Evolutionary conservation across 2,329 filamentous ascomycete genomes (phyloP).

Genomic region (Sclerotinia glacialis): DNA sequence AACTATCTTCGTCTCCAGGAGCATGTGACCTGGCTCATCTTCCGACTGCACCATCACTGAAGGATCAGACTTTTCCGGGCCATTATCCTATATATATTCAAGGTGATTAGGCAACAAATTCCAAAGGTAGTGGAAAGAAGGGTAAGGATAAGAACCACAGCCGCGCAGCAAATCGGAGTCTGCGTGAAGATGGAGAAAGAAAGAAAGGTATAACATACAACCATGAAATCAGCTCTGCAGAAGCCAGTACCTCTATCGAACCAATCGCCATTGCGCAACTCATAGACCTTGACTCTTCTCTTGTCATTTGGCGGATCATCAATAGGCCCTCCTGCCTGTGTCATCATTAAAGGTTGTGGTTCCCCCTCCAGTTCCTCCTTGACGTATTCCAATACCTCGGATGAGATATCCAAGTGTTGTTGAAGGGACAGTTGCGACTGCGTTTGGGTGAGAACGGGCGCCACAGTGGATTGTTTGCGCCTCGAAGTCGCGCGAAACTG

Average conservation of each 20-base stretch:
- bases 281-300: constrained; percentile 95
- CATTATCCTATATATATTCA: constrained; percentile 47
- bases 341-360: constrained; percentile 65
- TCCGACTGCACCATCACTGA: constrained; percentile 90
- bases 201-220: constrained; percentile 32
- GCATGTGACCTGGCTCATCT: constrained; percentile 77
- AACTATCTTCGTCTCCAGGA: constrained; percentile 85
- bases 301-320: constrained; percentile 49
- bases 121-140: constrained; percentile 12
- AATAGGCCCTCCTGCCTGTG: constrained; percentile 64
- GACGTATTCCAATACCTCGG: constrained; percentile 51
- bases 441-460: constrained; percentile 31
- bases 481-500: constrained; percentile 26
- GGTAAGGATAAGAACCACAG: background rate
- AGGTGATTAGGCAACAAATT: constrained; percentile 35
- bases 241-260: constrained; percentile 96
- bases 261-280: constrained; percentile 98
- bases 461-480: constrained; percentile 34
- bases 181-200: constrained; percentile 14
- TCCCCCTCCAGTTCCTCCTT: constrained; percentile 52
- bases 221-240: constrained; percentile 62
- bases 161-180: background rate
- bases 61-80: constrained; percentile 70
- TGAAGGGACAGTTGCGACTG: constrained; percentile 52
- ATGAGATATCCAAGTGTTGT: constrained; percentile 57